Evolutionary conservation across 805 yeast species (phyloP).

Genomic region (Kockiozyma suomiensis): DNA sequence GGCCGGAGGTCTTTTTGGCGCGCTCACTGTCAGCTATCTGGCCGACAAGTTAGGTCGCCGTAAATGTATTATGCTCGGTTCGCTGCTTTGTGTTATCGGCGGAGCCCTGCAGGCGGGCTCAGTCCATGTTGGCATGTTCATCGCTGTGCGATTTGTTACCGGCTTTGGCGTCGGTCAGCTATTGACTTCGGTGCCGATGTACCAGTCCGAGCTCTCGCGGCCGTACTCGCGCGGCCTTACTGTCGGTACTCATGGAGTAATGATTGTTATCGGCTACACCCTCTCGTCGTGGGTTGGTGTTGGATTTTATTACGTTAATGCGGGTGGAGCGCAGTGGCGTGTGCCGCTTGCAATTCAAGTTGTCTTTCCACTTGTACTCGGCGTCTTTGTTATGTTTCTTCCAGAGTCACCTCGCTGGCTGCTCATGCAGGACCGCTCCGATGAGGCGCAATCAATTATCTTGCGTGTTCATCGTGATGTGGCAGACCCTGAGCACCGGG

Average conservation of each 20-base stretch:
- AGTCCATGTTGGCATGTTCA: conserved; percentile 15
- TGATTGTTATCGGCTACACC: conserved; percentile 60
- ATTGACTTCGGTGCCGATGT: conserved; percentile 63
- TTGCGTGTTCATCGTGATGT: conserved; percentile 6
- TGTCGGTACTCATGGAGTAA: conserved; percentile 64
- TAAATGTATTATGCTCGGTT: conserved; percentile 11
- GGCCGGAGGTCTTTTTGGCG: conserved; percentile 24
- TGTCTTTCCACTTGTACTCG: conserved; percentile 10
- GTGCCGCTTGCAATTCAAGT: conserved; percentile 71
- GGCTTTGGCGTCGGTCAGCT: conserved; percentile 64
- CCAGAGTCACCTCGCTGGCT: conserved; percentile 63
- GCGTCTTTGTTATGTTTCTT: conserved; percentile 8
- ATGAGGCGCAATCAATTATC: conserved; percentile 49
- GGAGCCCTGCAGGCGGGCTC: conserved; percentile 25
- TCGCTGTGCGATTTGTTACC: conserved; percentile 19
- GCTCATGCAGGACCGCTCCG: conserved; percentile 58
- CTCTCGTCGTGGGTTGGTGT: conserved; percentile 60
- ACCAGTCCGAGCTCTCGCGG: conserved; percentile 62
- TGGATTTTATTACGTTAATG: conserved; percentile 12
- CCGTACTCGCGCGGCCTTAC: conserved; percentile 60
- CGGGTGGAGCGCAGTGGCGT: conserved; percentile 55
- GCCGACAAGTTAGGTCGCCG: conserved; percentile 20
- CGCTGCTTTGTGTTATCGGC: conserved; percentile 12
- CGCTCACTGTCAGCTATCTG: conserved; percentile 9
- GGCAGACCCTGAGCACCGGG: conserved; percentile 2